phyloP scores from a whole-genome alignment of 176 grass and related monocot species.

The Cymbopogon citratus region DNA sequence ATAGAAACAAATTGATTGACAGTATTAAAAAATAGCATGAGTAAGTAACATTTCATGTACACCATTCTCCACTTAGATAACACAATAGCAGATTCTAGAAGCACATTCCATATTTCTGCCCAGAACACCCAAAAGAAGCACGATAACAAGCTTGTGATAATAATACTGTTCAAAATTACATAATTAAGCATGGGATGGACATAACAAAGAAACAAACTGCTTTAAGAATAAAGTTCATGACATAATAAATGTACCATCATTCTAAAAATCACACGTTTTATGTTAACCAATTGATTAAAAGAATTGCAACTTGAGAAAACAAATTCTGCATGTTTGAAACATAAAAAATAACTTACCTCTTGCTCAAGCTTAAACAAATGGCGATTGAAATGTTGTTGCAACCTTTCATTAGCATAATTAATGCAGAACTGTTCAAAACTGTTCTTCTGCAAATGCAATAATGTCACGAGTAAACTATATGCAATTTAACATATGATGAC shows the following conservation, averaged over 20 bases:
- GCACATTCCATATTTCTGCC: neutral
- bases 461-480: constrained; percentile 31
- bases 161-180: neutral
- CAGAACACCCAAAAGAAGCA: neutral
- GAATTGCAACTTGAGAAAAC: neutral
- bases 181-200: neutral
- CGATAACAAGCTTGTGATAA: neutral
- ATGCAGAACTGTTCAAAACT: constrained; percentile 99
- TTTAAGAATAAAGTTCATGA: neutral
- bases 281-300: constrained; percentile 8
- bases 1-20: neutral
- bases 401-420: constrained; percentile 97
- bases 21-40: neutral
- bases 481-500: constrained; percentile 9
- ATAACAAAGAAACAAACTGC: neutral
- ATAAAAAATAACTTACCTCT: constrained; percentile 47
- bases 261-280: neutral
- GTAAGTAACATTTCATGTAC: neutral
- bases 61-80: constrained; percentile 9
- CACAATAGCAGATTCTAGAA: constrained; percentile 15
- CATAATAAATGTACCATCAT: neutral
- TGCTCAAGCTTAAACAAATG: constrained; percentile 99
- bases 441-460: constrained; percentile 58
- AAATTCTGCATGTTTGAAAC: constrained; percentile 12
- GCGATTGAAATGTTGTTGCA: constrained; percentile 98